phyloP scores from a whole-genome alignment of 2,329 filamentous ascomycete genomes.

The Leptoxyphium fumago region DNA sequence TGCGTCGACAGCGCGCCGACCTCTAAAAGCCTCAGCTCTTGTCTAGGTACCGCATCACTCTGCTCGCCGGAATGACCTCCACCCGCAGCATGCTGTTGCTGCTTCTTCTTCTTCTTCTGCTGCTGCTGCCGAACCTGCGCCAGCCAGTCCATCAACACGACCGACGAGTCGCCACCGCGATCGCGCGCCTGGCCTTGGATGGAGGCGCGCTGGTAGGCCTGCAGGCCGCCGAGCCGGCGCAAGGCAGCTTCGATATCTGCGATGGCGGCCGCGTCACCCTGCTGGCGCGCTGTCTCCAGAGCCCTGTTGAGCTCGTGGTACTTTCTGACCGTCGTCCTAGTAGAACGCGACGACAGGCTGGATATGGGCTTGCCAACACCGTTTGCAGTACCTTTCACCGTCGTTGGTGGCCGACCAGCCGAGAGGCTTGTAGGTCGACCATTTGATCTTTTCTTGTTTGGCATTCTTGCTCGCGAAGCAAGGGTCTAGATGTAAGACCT shows the following conservation, averaged over 20 bases:
- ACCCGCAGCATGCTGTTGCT: neutral
- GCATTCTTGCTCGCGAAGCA: no score
- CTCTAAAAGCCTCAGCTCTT: slow-evolving; percentile 57
- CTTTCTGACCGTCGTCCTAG: slow-evolving; percentile 42
- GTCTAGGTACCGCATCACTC: neutral
- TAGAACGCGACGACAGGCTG: slow-evolving; percentile 41
- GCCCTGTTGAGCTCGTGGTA: slow-evolving; percentile 47
- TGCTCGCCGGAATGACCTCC: slow-evolving; percentile 1
- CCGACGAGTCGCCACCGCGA: slow-evolving; percentile 50
- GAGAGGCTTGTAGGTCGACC: slow-evolving; percentile 20
- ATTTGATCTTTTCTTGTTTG: no score
- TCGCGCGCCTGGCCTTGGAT: slow-evolving; percentile 45
- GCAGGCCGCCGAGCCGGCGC: slow-evolving; percentile 41
- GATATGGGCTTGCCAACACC: slow-evolving; percentile 20
- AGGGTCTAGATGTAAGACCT: no score
- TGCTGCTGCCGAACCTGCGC: slow-evolving; percentile 1
- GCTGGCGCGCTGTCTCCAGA: slow-evolving; percentile 34
- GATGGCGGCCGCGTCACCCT: slow-evolving; percentile 26
- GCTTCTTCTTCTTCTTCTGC: no score
- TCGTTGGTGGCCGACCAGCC: slow-evolving; percentile 30
- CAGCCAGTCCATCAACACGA: slow-evolving; percentile 45
- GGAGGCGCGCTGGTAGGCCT: slow-evolving; percentile 47
- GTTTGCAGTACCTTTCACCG: no score
- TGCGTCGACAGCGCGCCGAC: slow-evolving; percentile 72
- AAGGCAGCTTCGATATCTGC: slow-evolving; percentile 35